Evolutionary conservation across 2,329 filamentous ascomycete genomes (phyloP), one percentile per base, ranked within the genome.

Genomic region (Shiraia bambusicola): DNA sequence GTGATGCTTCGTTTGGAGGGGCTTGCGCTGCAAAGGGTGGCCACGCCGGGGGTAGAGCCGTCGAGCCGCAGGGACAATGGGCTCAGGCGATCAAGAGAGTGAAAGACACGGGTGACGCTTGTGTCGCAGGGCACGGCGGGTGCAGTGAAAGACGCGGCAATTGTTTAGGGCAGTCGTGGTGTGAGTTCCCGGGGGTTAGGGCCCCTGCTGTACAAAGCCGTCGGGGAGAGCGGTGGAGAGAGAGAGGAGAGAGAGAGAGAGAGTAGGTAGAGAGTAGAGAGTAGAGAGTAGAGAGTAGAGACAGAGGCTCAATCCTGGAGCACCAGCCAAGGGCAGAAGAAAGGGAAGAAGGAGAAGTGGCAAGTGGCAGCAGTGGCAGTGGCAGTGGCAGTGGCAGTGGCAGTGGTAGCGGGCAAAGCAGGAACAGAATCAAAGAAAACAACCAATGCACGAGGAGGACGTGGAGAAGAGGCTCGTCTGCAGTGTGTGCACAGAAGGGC

Each of bases 171-270:
- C 29, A 34, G 39, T 45, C 39, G 40, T 37, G 25, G 41, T 42
- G 44, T 39, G 47, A 43, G 34, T 28, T 34, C 22, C 19, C 29
- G 37, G 35, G 38, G 29, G 38, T 35, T 36, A 47, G 44, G 50
- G 46, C 57, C 57, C 57, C 53, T 57, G 55, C 52, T 31, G 50
- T 44, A 40, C 38, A 50, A 46, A 42, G 49, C 29, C 30, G 34
- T 33, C 13, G 33, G 32, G 33, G 37, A 40, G 42, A 52, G 45
- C 47, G 45, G 32, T 39, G 36, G 28, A 2, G 19, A 14, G 19
- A 22, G 36, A 28, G n/a, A 29, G n/a, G 17, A 22, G 28, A 28
- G 36, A 32, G 16, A 26, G 16, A 26, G 14, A 22, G 34, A 16
- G 26, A 16, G 14, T 29, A 24, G 8, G 13, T n/a, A n/a, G n/a